Conservation (phyloP, 352 stramenopile species). For the Globisporangium heterothallicum region DNA sequence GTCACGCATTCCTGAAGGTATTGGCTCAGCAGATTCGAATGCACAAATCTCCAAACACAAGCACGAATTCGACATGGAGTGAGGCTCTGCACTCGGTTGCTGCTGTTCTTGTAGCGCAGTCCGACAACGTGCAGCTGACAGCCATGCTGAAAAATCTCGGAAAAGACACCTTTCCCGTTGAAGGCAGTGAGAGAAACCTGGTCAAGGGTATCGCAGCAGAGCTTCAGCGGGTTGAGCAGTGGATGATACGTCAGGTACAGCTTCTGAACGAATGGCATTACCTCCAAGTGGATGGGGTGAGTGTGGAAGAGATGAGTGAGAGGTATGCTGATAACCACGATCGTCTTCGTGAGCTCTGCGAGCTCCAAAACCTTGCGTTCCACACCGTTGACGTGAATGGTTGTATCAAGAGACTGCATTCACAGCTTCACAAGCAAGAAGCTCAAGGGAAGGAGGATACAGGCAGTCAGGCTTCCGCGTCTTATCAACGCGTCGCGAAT, state of each 20-base stretch:
- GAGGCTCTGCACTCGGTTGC: slow-evolving; percentile 9
- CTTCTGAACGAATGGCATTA: slow-evolving; percentile 61
- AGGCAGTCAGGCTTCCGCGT: slow-evolving; percentile 7
- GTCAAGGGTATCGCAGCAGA: slow-evolving; percentile 29
- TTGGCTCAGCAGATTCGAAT: slow-evolving; percentile 3
- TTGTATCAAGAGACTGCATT: slow-evolving; percentile 34
- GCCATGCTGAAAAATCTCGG: background rate
- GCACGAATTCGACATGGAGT: slow-evolving; percentile 11
- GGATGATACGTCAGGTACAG: slow-evolving; percentile 61
- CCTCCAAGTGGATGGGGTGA: slow-evolving; percentile 32
- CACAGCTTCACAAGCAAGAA: slow-evolving; percentile 20
- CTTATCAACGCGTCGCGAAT: slow-evolving; percentile 28
- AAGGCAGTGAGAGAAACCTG: slow-evolving; percentile 4
- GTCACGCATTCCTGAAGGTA: slow-evolving; percentile 16
- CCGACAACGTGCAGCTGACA: background rate
- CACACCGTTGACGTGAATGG: slow-evolving; percentile 28
- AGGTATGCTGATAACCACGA: slow-evolving; percentile 42
- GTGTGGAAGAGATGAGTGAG: slow-evolving; percentile 44
- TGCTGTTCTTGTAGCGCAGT: slow-evolving; percentile 10
- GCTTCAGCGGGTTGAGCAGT: slow-evolving; percentile 45
- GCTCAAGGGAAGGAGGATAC: background rate
- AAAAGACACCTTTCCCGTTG: background rate
- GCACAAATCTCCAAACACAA: slow-evolving; percentile 14
- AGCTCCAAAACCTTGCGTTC: slow-evolving; percentile 34
- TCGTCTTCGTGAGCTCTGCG: slow-evolving; percentile 44